Evolutionary conservation across 352 stramenopile species (phyloP).

Genomic region (Pythium periplocum): DNA sequence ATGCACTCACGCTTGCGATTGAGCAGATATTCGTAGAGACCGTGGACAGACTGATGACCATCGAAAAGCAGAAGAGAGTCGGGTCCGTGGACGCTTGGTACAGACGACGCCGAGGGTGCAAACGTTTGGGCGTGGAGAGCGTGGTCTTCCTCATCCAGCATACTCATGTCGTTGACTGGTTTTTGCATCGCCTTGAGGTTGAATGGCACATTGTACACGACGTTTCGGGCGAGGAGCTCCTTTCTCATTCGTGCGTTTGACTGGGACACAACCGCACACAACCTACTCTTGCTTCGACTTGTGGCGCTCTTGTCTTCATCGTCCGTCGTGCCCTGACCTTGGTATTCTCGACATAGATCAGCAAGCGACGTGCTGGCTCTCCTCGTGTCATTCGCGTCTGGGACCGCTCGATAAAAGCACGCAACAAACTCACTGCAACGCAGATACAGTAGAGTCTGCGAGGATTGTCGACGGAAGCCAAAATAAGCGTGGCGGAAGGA

Average conservation of each 20-base stretch:
- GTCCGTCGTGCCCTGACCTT: neutral
- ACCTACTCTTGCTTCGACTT: slow-evolving; percentile 4
- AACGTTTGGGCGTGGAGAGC: slow-evolving; percentile 7
- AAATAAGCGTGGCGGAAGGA: slow-evolving; percentile 69
- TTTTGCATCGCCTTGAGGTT: slow-evolving; percentile 18
- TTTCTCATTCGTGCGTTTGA: slow-evolving; percentile 62
- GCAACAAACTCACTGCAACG: slow-evolving; percentile 56
- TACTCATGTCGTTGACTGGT: slow-evolving; percentile 21
- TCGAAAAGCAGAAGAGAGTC: slow-evolving; percentile 65
- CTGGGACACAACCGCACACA: slow-evolving; percentile 63
- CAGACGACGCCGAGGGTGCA: slow-evolving; percentile 5
- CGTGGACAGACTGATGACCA: slow-evolving; percentile 57
- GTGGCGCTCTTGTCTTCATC: slow-evolving; percentile 1
- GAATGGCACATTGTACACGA: slow-evolving; percentile 56
- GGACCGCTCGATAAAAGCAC: slow-evolving; percentile 39
- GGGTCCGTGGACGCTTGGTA: slow-evolving; percentile 37
- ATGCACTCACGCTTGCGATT: slow-evolving; percentile 65
- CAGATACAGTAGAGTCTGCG: slow-evolving; percentile 35
- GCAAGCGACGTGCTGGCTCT: slow-evolving; percentile 16
- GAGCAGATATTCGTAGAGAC: slow-evolving; percentile 72
- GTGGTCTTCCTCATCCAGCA: slow-evolving; percentile 24
- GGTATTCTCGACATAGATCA: slow-evolving; percentile 24
- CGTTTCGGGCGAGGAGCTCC: slow-evolving; percentile 51
- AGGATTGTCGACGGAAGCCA: slow-evolving; percentile 28
- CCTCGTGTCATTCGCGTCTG: slow-evolving; percentile 5